Base-by-base conservation (phyloP, 805 yeast genomes). In the Kurtzmaniella fragi region DNA sequence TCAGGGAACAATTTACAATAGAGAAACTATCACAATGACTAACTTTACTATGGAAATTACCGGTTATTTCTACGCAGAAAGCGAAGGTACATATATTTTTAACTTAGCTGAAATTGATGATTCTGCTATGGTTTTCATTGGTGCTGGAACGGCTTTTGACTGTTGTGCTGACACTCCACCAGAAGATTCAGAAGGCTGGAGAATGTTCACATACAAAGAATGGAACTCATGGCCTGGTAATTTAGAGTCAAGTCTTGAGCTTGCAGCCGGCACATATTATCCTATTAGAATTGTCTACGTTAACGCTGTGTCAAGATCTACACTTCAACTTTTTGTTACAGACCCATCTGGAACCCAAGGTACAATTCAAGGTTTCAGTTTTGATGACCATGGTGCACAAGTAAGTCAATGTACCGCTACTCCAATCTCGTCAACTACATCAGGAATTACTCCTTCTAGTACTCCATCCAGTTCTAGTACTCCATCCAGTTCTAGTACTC, bases 121-220 rank as follows among this genome's bases (percentile, higher is more conserved):
- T 46, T 44, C 52, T 20, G 59, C 48, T 14, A 59, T 54, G 48
- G 58, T 64, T 32, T 53, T 49, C 38, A 42, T 55, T 35, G 62
- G 61, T 35, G 31, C 42, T 31, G 53, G 54, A 12, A 52, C 49
- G 40, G 59, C 59, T 9, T 54, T 64, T 15, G 56, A 55, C 26
- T 68, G 74, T 48, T 56, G n/a, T n/a, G n/a, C n/a, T n/a, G n/a
- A n/a, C n/a, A n/a, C n/a, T n/a, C n/a, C n/a, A n/a, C n/a, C n/a
- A n/a, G n/a, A n/a, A n/a, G n/a, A n/a, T n/a, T n/a, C n/a, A n/a
- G n/a, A n/a, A n/a, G n/a, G n/a, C n/a, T n/a, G n/a, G n/a, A n/a
- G n/a, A n/a, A n/a, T n/a, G n/a, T n/a, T n/a, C n/a, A n/a, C n/a
- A n/a, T n/a, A n/a, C n/a, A n/a, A n/a, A n/a, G n/a, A n/a, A n/a